Evolutionary conservation across 345 rosid genomes (phyloP).

Genomic region (Aquilaria sinensis): DNA sequence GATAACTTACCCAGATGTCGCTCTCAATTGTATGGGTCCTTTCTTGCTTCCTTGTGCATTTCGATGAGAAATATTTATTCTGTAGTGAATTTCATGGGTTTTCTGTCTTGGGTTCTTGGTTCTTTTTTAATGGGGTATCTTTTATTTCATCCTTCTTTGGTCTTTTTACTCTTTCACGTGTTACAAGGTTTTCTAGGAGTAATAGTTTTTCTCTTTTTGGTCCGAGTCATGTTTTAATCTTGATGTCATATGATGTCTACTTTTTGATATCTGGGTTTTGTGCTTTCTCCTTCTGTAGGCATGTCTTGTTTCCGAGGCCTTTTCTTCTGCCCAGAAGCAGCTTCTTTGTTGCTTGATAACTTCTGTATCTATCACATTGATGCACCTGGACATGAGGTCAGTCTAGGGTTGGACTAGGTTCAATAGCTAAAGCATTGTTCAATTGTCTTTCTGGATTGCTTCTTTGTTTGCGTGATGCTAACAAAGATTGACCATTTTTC

Average conservation of each 20-base stretch:
- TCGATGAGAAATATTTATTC: not conserved
- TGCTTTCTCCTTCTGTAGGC: constrained; percentile 21
- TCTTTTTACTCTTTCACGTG: not conserved
- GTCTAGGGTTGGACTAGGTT: constrained; percentile 15
- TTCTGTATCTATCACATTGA: constrained; percentile 66
- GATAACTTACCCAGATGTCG: constrained; percentile 85
- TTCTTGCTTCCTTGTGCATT: not conserved
- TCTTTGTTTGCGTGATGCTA: constrained; percentile 12
- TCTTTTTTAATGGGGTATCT: constrained; percentile 2
- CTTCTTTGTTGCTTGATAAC: constrained; percentile 49
- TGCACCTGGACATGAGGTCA: constrained; percentile 71
- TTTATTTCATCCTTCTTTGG: not conserved
- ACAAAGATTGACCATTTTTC: constrained; percentile 22
- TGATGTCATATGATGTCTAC: not conserved
- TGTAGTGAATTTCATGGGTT: constrained; percentile 2
- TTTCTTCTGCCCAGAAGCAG: constrained; percentile 45
- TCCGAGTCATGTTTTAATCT: not conserved
- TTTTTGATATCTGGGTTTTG: constrained; percentile 3
- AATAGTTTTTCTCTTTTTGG: not conserved
- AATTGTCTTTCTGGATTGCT: not conserved
- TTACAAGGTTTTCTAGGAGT: not conserved
- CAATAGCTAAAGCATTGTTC: not conserved
- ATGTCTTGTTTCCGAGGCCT: constrained; percentile 55
- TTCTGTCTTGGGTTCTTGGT: not conserved
- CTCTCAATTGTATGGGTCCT: constrained; percentile 58